Evolutionary conservation across 2,329 filamentous ascomycete species (phyloP).

Genomic region (Apiospora aurea): DNA sequence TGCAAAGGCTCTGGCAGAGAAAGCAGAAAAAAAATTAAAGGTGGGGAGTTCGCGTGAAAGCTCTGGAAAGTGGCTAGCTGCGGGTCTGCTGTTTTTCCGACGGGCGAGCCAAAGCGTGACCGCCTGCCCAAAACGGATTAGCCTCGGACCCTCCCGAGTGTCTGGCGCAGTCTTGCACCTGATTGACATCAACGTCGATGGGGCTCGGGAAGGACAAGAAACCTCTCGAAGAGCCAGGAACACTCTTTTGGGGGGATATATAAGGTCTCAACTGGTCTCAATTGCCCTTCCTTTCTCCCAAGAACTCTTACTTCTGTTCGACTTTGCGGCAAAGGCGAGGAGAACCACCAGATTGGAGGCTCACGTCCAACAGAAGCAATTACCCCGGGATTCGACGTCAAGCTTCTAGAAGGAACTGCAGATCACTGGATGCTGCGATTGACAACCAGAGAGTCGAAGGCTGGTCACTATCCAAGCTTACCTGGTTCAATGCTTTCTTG

Average conservation of each 20-base stretch:
- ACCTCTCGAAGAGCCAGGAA: background rate
- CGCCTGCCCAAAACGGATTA: background rate
- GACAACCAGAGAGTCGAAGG: background rate
- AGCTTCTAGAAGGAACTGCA: background rate
- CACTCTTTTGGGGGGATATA: background rate
- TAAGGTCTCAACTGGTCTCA: background rate
- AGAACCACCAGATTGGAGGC: background rate
- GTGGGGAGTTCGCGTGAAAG: slow-evolving; percentile 4
- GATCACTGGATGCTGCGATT: too few relatives aligned
- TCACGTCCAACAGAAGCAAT: background rate
- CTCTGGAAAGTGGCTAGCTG: background rate
- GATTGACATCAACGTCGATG: background rate
- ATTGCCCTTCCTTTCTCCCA: background rate
- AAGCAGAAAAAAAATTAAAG: slow-evolving; percentile 18
- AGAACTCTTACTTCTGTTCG: too few relatives aligned
- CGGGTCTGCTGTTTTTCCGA: slow-evolving; percentile 11
- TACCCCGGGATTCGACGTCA: too few relatives aligned
- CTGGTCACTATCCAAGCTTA: background rate
- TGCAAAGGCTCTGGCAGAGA: background rate
- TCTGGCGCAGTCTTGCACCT: background rate
- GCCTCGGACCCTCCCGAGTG: background rate
- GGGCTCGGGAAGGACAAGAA: background rate
- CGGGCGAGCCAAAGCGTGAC: background rate
- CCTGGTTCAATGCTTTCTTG: background rate
- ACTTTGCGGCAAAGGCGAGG: background rate